A percentile compares a stretch with the other conserved stretches of the same genome.
Conservation (phyloP, 192 early-diverging fungal species). For the Backusella luteola region DNA sequence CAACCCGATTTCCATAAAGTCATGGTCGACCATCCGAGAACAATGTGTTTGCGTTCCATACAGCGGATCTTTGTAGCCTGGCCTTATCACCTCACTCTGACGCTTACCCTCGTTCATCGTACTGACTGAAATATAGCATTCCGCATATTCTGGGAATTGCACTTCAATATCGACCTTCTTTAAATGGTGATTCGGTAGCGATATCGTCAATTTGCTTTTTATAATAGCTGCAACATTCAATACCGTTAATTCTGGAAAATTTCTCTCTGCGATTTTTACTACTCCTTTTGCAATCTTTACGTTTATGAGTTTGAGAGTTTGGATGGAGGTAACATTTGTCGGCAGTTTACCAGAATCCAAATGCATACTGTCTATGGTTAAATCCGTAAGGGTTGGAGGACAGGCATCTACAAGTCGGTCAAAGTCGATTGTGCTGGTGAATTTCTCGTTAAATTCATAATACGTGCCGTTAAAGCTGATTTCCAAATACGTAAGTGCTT, state of each 20-base stretch:
- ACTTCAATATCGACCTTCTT: not conserved
- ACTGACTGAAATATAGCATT: no score
- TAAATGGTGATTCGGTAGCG: not conserved
- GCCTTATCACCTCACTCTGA: no score
- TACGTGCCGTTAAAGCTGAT: no score
- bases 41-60: no score
- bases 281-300: not conserved
- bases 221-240: not conserved
- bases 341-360: not conserved
- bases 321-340: not conserved
- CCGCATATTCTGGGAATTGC: not conserved
- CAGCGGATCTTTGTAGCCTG: no score
- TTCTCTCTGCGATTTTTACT: not conserved
- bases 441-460: no score
- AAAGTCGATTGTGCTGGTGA: not conserved
- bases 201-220: not conserved
- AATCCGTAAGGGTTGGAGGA: not conserved
- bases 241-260: not conserved
- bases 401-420: not conserved
- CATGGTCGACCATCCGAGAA: no score
- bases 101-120: no score
- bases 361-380: not conserved
- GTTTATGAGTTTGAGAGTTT: not conserved
- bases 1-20: no score
- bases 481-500: not conserved